phyloP scores from a whole-genome alignment of 2,329 filamentous ascomycete genomes.

The Curvularia eragrostidis region DNA sequence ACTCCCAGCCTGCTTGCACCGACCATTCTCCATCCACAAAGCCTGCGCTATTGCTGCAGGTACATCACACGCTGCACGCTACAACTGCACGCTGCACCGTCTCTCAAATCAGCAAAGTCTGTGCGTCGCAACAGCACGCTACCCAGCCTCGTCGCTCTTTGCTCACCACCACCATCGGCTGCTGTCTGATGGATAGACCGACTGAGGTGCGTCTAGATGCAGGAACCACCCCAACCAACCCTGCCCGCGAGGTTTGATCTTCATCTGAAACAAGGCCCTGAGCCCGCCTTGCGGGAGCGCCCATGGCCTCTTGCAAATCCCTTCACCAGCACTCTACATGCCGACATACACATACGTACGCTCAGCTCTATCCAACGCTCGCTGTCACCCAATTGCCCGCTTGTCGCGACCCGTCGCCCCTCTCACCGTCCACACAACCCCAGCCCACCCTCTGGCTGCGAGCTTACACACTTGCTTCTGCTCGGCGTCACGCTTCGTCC shows the following conservation, averaged over 20 bases:
- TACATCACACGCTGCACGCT: slow-evolving; percentile 18
- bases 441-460: slow-evolving; percentile 11
- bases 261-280: slow-evolving; percentile 45
- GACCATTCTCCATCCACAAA: not conserved
- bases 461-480: slow-evolving; percentile 15
- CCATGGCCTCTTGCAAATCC: slow-evolving; percentile 24
- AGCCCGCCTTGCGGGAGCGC: slow-evolving; percentile 27
- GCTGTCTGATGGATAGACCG: slow-evolving; percentile 35
- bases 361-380: slow-evolving; percentile 16
- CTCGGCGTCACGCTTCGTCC: slow-evolving; percentile 42
- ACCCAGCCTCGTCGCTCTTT: slow-evolving; percentile 22
- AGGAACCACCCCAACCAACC: slow-evolving; percentile 48
- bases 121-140: slow-evolving; percentile 23
- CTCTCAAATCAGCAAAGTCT: slow-evolving; percentile 13
- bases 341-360: too few relatives aligned
- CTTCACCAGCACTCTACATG: not conserved
- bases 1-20: not conserved
- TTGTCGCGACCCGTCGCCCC: slow-evolving; percentile 4
- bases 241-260: slow-evolving; percentile 47
- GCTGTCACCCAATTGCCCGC: not conserved
- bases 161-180: not conserved
- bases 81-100: slow-evolving; percentile 12
- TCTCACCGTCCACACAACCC: slow-evolving; percentile 18
- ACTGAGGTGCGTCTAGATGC: slow-evolving; percentile 39
- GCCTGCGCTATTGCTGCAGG: slow-evolving; percentile 13